Conservation (phyloP, 2,329 filamentous ascomycete species). For the Aspergillus sp. region DNA sequence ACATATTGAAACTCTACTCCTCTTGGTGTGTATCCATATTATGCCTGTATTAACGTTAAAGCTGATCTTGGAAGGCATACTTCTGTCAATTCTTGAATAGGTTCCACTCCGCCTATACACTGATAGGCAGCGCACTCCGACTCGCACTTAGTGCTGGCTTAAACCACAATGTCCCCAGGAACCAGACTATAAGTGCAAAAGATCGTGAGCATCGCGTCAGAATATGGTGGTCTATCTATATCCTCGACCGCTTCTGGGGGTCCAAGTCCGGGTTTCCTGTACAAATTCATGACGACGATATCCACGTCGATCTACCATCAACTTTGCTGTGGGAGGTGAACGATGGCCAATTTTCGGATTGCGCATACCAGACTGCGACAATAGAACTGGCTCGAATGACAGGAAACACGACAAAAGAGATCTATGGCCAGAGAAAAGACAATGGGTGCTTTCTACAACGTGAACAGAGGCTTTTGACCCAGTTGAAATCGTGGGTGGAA, state of each 20-base stretch:
- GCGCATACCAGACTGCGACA: too few relatives aligned
- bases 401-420: too few relatives aligned
- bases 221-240: constrained; percentile 34
- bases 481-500: too few relatives aligned
- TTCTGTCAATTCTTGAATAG: constrained; percentile 29
- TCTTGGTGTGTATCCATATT: constrained; percentile 26
- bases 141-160: constrained; percentile 41
- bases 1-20: constrained; percentile 41
- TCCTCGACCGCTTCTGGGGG: constrained; percentile 43
- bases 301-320: constrained; percentile 32
- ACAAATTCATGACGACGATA: constrained; percentile 48
- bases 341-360: too few relatives aligned
- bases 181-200: constrained; percentile 25
- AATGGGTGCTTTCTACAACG: too few relatives aligned
- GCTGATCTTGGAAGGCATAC: constrained; percentile 18
- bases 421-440: too few relatives aligned
- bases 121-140: constrained; percentile 37
- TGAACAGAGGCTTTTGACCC: too few relatives aligned
- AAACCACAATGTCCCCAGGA: constrained; percentile 35
- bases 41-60: neutral
- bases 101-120: constrained; percentile 27
- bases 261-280: constrained; percentile 48
- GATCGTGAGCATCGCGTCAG: constrained; percentile 35
- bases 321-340: too few relatives aligned
- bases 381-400: too few relatives aligned